These are phyloP conservation scores for Didymella keratinophila DNA, from an alignment of 2,329 filamentous ascomycete species.

Conservation along the genomic window DNA sequence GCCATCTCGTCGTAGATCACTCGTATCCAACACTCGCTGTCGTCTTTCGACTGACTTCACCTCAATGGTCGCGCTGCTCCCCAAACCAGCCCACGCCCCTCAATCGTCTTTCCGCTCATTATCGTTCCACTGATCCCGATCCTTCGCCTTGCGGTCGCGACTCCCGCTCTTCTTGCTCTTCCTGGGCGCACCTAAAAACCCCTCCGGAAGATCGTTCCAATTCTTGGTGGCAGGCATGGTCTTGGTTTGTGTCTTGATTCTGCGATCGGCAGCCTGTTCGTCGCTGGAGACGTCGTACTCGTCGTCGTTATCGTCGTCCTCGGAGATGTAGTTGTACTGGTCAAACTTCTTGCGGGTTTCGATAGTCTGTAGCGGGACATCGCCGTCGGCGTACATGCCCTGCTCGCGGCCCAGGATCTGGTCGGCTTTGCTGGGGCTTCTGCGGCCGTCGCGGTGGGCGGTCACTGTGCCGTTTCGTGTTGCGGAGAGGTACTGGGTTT, in stretches of 20 bases:
- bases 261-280: constrained; percentile 38
- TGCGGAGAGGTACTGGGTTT: constrained; percentile 46
- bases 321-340: constrained; percentile 47
- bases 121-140: constrained; percentile 27
- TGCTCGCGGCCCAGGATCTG: constrained; percentile 52
- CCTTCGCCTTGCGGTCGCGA: constrained; percentile 28
- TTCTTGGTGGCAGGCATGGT: constrained; percentile 43
- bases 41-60: background rate
- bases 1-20: constrained; percentile 5
- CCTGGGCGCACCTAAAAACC: constrained; percentile 46
- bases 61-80: background rate
- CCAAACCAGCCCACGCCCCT: no score
- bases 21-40: background rate
- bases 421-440: constrained; percentile 52
- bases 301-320: constrained; percentile 50
- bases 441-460: constrained; percentile 44
- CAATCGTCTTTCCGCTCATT: constrained; percentile 37
- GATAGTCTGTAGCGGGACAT: constrained; percentile 54
- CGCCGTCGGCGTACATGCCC: constrained; percentile 47
- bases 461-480: constrained; percentile 45
- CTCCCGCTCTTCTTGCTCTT: constrained; percentile 41
- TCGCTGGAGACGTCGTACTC: constrained; percentile 45
- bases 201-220: constrained; percentile 61
- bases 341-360: constrained; percentile 48
- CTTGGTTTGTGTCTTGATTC: constrained; percentile 28